These are phyloP conservation scores for Podila verticillata DNA, from an alignment of 192 early-diverging fungal species.

Conservation along the genomic window DNA sequence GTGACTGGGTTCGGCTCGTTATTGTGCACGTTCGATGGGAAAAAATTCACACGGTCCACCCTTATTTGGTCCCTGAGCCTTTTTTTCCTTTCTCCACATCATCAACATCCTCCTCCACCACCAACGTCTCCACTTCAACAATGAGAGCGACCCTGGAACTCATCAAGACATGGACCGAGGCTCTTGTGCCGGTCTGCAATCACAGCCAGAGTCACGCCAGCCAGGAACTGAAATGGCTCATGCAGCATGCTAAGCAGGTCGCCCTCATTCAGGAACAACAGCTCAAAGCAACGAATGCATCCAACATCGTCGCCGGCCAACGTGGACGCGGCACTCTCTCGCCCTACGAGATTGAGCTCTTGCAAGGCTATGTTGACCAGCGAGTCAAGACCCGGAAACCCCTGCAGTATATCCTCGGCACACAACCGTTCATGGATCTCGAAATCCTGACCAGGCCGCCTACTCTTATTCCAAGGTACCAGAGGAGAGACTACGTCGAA, in stretches of 20 bases:
- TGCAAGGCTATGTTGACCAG: slow-evolving; percentile 59
- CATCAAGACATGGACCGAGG: slow-evolving; percentile 36
- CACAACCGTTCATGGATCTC: slow-evolving; percentile 85
- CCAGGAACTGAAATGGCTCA: slow-evolving; percentile 56
- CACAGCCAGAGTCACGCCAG: slow-evolving; percentile 43
- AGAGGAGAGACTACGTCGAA: neutral
- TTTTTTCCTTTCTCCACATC: neutral
- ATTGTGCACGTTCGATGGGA: too few relatives aligned
- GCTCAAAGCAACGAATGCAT: neutral
- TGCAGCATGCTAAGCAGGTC: slow-evolving; percentile 31
- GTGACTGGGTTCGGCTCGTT: too few relatives aligned
- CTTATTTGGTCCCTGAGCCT: neutral
- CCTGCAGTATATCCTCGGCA: slow-evolving; percentile 90
- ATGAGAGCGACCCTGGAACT: slow-evolving; percentile 11
- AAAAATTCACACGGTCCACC: neutral
- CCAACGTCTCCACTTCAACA: neutral
- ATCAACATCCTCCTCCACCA: neutral
- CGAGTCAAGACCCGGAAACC: slow-evolving; percentile 77
- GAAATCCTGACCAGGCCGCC: slow-evolving; percentile 77
- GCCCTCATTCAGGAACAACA: neutral
- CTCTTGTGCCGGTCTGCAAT: slow-evolving; percentile 47
- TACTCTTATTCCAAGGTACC: slow-evolving; percentile 84
- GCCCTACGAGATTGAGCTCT: slow-evolving; percentile 27
- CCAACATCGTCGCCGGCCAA: neutral
- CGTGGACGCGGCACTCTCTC: slow-evolving; percentile 3